phyloP scores from a whole-genome alignment of 148 eudicot species.

The Cornus suecica region DNA sequence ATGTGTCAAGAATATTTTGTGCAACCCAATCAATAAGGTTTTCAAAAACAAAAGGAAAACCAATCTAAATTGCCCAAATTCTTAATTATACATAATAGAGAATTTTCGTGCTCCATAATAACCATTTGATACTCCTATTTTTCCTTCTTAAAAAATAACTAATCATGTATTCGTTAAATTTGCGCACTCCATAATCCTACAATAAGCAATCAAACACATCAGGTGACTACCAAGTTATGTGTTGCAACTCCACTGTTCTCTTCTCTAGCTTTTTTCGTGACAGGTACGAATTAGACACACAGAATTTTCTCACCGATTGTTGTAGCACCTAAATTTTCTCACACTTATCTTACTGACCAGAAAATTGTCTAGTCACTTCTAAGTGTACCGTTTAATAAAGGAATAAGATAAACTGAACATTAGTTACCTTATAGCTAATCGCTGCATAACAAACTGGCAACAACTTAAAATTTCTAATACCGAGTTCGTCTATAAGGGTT shows the following conservation, averaged over 20 bases:
- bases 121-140: background rate
- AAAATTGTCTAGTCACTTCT: too few relatives aligned
- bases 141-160: background rate
- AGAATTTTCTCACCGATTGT: background rate
- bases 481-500: background rate
- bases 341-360: too few relatives aligned
- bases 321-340: background rate
- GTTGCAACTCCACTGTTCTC: background rate
- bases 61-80: too few relatives aligned
- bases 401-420: background rate
- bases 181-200: background rate
- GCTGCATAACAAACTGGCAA: background rate
- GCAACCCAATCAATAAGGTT: too few relatives aligned
- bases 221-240: background rate
- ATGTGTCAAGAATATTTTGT: too few relatives aligned
- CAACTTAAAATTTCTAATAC: background rate
- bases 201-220: background rate
- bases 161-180: background rate
- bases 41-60: too few relatives aligned
- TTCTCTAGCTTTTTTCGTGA: background rate
- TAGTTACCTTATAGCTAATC: background rate
- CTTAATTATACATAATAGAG: too few relatives aligned
- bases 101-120: too few relatives aligned
- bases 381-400: background rate
- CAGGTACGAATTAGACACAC: too few relatives aligned